Percentiles rank a stretch among this genome's conserved stretches.
Conservation (phyloP, 1,139 yeast species). For the Debaryomyces robertsiae region DNA sequence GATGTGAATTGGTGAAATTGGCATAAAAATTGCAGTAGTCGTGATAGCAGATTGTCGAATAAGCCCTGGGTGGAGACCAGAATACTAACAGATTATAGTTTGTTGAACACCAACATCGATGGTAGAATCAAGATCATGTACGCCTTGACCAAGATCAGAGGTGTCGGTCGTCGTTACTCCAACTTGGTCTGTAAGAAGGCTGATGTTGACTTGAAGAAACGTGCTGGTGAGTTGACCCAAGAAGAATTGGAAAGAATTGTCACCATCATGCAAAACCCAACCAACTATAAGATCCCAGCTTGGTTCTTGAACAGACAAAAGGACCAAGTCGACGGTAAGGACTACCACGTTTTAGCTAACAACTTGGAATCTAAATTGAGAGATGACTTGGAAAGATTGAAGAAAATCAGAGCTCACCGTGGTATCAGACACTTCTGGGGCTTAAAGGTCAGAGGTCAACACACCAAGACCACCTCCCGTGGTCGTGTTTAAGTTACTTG, state of each 20-base stretch:
- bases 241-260: constrained; percentile 99
- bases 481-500: constrained; percentile 46
- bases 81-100: constrained; percentile 56
- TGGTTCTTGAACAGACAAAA: constrained; percentile 99
- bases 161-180: constrained; percentile 99
- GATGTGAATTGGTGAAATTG: too few species aligned
- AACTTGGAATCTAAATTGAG: constrained; percentile 98
- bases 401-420: constrained; percentile 99
- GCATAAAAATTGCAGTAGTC: too few species aligned
- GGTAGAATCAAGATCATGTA: constrained; percentile 99
- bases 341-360: constrained; percentile 98
- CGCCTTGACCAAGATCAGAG: constrained; percentile 99
- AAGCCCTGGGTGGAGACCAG: too few species aligned
- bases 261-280: constrained; percentile 99
- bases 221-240: constrained; percentile 99
- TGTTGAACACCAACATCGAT: constrained; percentile 99
- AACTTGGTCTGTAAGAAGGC: constrained; percentile 99
- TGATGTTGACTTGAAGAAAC: constrained; percentile 95
- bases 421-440: constrained; percentile 99
- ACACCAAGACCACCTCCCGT: constrained; percentile 99
- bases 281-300: constrained; percentile 98
- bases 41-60: too few species aligned
- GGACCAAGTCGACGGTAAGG: constrained; percentile 98
- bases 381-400: constrained; percentile 99
- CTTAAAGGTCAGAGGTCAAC: constrained; percentile 96